Conservation (phyloP, 306 rosid species). For the Gastrolobium bilobum region DNA sequence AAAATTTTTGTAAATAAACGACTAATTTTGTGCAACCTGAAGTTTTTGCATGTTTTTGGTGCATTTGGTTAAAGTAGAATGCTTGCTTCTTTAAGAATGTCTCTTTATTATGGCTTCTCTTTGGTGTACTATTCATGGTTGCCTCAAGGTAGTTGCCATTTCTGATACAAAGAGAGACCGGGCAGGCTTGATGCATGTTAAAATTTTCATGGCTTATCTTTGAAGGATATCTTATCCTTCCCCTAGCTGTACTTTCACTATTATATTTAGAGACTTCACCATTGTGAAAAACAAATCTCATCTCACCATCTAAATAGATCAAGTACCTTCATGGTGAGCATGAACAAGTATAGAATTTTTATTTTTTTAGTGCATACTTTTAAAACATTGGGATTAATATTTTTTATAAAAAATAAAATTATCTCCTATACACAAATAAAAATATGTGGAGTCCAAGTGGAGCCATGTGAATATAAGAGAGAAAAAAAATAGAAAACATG, state of each 20-base stretch:
- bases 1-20: constrained; percentile 3
- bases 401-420: too few relatives aligned
- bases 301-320: too few relatives aligned
- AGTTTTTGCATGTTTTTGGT: not conserved
- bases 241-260: not conserved
- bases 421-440: too few relatives aligned
- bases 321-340: too few relatives aligned
- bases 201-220: not conserved
- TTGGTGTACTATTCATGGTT: not conserved
- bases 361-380: too few relatives aligned
- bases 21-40: not conserved
- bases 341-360: too few relatives aligned
- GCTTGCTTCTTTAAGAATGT: constrained; percentile 27
- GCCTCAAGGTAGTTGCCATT: not conserved
- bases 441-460: too few relatives aligned
- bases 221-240: not conserved
- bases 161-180: not conserved
- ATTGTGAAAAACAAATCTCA: too few relatives aligned
- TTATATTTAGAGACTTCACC: too few relatives aligned
- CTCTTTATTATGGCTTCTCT: constrained; percentile 15
- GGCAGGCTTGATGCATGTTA: not conserved
- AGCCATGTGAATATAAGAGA: too few relatives aligned
- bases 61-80: constrained; percentile 19
- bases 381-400: too few relatives aligned
- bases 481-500: too few relatives aligned